Conservation (phyloP, 352 stramenopile species). For the Thalassiosira hispida region DNA sequence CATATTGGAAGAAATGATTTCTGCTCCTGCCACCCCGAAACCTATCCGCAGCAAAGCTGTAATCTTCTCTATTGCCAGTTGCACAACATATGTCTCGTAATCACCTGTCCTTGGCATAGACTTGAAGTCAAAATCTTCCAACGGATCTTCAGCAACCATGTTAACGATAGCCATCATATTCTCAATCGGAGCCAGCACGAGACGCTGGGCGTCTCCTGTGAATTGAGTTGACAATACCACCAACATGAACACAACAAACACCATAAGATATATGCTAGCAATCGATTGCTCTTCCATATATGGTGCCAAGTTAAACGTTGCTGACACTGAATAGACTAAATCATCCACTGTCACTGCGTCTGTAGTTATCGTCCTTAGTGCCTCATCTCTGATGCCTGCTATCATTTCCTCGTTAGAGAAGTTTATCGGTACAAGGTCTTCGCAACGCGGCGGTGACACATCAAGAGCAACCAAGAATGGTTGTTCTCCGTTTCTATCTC, state of each 20-base stretch:
- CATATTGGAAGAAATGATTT: conserved; percentile 99
- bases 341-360: conserved; percentile 40
- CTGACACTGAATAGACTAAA: conserved; percentile 43
- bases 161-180: conserved; percentile 92
- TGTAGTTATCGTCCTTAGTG: conserved; percentile 44
- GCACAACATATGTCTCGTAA: conserved; percentile 94
- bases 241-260: conserved; percentile 89
- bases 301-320: conserved; percentile 54
- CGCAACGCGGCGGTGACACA: conserved; percentile 50
- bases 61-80: conserved; percentile 92
- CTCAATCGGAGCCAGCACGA: conserved; percentile 95
- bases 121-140: conserved; percentile 85
- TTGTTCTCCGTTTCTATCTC: conserved; percentile 22
- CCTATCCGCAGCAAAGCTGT: conserved; percentile 92
- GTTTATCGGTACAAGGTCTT: conserved; percentile 38
- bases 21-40: conserved; percentile 94
- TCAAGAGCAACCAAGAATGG: conserved; percentile 55
- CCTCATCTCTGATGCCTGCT: conserved; percentile 37
- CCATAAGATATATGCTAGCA: conserved; percentile 51
- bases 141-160: conserved; percentile 84
- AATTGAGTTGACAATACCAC: conserved; percentile 88
- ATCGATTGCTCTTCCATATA: conserved; percentile 52
- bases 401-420: conserved; percentile 47
- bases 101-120: conserved; percentile 79
- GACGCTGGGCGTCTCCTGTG: conserved; percentile 91